phyloP scores from a whole-genome alignment of 495 filamentous ascomycete species.

The Penicillium waksmanii region DNA sequence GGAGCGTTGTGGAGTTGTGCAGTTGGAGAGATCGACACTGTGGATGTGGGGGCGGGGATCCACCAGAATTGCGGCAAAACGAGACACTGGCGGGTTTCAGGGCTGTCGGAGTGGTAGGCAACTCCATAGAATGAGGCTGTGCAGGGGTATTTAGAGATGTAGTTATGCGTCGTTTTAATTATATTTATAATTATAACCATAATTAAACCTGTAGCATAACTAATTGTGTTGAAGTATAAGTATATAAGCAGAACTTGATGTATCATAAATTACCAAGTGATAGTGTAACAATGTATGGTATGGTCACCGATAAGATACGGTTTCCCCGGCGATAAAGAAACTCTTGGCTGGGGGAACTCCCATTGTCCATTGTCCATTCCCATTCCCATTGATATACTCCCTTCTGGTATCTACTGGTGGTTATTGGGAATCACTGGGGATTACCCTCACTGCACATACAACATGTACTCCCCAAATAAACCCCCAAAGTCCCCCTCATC shows the following conservation, averaged over 20 bases:
- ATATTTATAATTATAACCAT: no score
- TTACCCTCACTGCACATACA: background rate
- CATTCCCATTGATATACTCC: background rate
- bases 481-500: background rate
- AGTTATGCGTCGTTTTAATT: background rate
- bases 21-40: constrained; percentile 2
- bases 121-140: constrained; percentile 1
- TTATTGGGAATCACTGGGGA: background rate
- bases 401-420: background rate
- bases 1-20: constrained; percentile 1
- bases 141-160: background rate
- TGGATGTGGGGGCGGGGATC: background rate
- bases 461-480: background rate
- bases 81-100: background rate
- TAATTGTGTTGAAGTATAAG: no score
- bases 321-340: constrained; percentile 29
- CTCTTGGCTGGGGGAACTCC: no score
- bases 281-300: background rate
- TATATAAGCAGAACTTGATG: no score
- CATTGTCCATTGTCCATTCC: no score
- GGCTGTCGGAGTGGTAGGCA: background rate
- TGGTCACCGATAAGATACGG: constrained; percentile 15
- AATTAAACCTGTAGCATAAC: no score
- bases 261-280: background rate
- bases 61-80: background rate